Evolutionary conservation across 257 asterid genomes (phyloP), one percentile per base, ranked within the genome.

Genomic region (Galeopsis tetrahit): DNA sequence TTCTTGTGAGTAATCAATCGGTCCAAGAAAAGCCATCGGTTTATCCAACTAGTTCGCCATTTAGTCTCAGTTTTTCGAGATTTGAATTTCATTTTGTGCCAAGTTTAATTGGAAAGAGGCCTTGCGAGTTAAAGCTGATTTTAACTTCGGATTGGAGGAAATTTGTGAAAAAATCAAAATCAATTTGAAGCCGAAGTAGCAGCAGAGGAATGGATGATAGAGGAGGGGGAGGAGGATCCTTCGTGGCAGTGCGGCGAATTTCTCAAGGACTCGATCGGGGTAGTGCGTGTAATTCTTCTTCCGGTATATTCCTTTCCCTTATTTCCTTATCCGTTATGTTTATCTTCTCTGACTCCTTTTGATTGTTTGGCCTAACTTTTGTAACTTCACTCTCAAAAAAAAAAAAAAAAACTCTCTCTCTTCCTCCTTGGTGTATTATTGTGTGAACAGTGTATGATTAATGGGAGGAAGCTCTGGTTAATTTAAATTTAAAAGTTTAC

Each of bases 171-270:
- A 14, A 39, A 48, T 60, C 13, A 7, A 10, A 62, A 73, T 57
- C 75, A 56, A 74, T 31, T 31, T 72, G 73, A 48, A 46, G 59
- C 4, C 67, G 51, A 56, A 68, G 70, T 70, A 34, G 71, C 66
- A 46, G 75, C 52, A 21, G 73, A 59, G 80, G 75, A 44, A 88
- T 94, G 97, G 96, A 89, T 71, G 97, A 91, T 58, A 87, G 97
- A 81, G 97, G 88, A 55, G 80, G 81, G 15, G 88, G 82, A 63
- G 90, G 87, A 74, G 97, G 96, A 77, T 89, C 98, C 53, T 94
- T 94, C 48, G 97, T 94, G 52, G 99, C 97, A 7, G 97, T 91
- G 61, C 78, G 97, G 83, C 93, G 97, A 69, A 94, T 94, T 73
- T 91, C 98, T 28, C 99, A 86, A 63, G 94, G 98, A 31, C 89